These are phyloP conservation scores for Vitis hybrid DNA, from an alignment of 177 flowering plant species.

Conservation along the genomic window DNA sequence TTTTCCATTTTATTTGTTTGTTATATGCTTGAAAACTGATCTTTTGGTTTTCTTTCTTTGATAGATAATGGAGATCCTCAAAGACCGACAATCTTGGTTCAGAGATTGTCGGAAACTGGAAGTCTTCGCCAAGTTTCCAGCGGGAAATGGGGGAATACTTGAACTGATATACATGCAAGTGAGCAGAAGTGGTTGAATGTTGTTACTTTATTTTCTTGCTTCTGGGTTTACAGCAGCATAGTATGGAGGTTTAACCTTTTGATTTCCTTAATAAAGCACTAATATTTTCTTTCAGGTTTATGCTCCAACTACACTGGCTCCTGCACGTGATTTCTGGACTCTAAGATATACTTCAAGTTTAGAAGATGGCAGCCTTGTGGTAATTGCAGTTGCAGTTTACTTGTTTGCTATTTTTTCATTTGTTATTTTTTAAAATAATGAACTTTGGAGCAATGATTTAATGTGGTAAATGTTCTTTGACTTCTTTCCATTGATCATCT, in stretches of 20 bases:
- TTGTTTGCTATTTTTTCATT: background rate
- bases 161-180: constrained; percentile 94
- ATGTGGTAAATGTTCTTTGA: too few relatives aligned
- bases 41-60: background rate
- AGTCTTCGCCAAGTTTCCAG: constrained; percentile 79
- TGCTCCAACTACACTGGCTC: constrained; percentile 92
- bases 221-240: too few relatives aligned
- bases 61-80: constrained; percentile 92
- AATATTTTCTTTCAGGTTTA: constrained; percentile 51
- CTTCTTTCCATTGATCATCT: too few relatives aligned
- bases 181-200: background rate
- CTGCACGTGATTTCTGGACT: constrained; percentile 97
- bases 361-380: constrained; percentile 93
- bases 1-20: too few relatives aligned
- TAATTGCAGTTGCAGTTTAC: constrained; percentile 26
- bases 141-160: constrained; percentile 91
- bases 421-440: too few relatives aligned
- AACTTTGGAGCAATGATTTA: too few relatives aligned
- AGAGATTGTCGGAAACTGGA: constrained; percentile 94
- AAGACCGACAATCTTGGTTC: constrained; percentile 96
- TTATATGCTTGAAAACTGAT: too few relatives aligned
- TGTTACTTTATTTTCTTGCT: background rate
- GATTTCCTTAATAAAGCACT: background rate
- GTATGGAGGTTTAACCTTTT: too few relatives aligned
- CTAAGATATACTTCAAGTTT: constrained; percentile 79